phyloP scores from a whole-genome alignment of 2,329 filamentous ascomycete species.

The Ophiostoma tasmaniense region DNA sequence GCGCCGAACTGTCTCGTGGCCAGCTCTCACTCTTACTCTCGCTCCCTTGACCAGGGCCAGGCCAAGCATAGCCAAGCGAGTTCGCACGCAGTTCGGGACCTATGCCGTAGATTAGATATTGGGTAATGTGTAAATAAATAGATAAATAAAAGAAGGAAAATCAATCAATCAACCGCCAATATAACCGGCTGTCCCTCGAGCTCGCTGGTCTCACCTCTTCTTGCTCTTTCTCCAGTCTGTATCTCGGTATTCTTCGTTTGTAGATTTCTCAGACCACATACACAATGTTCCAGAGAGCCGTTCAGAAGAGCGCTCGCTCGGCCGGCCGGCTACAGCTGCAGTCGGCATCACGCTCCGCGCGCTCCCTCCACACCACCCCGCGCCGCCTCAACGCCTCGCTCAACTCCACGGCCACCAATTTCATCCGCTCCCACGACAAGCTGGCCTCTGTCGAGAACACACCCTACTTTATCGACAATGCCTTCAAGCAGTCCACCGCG shows the following conservation, averaged over 20 bases:
- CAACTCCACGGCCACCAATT: slow-evolving; percentile 9
- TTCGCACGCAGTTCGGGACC: background rate
- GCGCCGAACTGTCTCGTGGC: background rate
- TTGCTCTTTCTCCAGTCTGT: background rate
- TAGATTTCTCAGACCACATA: background rate
- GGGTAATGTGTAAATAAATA: background rate
- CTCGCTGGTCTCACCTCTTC: background rate
- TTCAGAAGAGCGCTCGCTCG: background rate
- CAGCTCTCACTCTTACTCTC: background rate
- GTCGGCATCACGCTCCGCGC: background rate
- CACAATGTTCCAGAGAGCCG: slow-evolving; percentile 6
- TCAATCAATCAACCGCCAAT: background rate
- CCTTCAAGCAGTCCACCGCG: slow-evolving; percentile 60
- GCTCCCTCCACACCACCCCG: slow-evolving; percentile 2
- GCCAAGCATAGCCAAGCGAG: slow-evolving; percentile 2
- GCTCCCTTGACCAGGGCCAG: background rate
- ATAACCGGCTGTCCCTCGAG: background rate
- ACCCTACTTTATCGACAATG: slow-evolving; percentile 61
- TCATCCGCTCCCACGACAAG: slow-evolving; percentile 12
- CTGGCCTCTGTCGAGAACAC: slow-evolving; percentile 9
- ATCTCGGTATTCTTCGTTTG: too few relatives aligned
- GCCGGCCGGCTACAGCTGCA: background rate
- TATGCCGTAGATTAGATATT: background rate
- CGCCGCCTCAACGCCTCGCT: slow-evolving; percentile 5
- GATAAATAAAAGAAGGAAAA: background rate